Evolutionary conservation across 495 filamentous ascomycete genomes (phyloP).

Genomic region (Hyaloscypha bicolor): DNA sequence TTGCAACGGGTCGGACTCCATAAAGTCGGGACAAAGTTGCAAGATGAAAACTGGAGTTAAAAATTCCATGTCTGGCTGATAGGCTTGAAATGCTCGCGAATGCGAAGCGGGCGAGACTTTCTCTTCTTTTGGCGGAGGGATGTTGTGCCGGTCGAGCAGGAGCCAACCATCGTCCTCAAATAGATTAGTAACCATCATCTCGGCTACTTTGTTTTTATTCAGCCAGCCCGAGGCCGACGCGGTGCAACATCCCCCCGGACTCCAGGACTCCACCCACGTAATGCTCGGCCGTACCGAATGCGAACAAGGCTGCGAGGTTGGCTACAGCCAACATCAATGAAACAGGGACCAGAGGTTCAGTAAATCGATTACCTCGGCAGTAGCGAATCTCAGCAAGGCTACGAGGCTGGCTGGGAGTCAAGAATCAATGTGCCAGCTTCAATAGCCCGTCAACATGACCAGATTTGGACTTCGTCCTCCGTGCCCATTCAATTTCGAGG

Average conservation of each 20-base stretch:
- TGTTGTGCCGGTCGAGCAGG: neutral
- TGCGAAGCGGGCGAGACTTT: neutral
- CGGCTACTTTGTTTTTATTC: too few relatives aligned
- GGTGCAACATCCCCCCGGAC: neutral
- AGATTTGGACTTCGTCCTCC: conserved; percentile 11
- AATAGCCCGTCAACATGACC: neutral
- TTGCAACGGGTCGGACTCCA: neutral
- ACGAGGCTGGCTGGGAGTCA: neutral
- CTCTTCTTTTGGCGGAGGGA: neutral
- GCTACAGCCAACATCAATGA: too few relatives aligned
- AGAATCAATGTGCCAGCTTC: neutral
- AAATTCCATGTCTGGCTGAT: neutral
- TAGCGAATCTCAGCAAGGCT: neutral
- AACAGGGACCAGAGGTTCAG: too few relatives aligned
- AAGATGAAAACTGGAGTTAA: neutral
- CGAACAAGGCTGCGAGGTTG: conserved; percentile 3
- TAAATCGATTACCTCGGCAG: neutral
- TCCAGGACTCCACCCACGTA: neutral
- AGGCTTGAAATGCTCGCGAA: neutral
- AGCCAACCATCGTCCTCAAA: neutral
- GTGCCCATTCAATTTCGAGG: conserved; percentile 29
- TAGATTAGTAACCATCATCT: too few relatives aligned
- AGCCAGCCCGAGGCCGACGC: neutral
- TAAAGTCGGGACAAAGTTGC: neutral
- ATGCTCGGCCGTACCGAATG: neutral